Evolutionary conservation across 805 yeast genomes (phyloP).

Genomic region (Hagleromyces aurorensis): DNA sequence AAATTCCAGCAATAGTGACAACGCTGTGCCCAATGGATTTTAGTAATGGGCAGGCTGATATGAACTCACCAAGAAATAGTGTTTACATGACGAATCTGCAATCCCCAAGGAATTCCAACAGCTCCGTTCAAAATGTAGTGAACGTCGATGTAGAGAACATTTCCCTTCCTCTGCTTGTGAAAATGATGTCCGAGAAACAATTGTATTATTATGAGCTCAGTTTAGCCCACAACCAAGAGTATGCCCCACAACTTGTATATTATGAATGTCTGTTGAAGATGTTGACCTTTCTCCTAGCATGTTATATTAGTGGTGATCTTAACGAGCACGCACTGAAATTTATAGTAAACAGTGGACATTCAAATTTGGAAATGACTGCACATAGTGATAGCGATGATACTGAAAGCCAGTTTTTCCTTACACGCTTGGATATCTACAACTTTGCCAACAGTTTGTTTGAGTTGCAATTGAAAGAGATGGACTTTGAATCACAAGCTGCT

Average conservation of each 20-base stretch:
- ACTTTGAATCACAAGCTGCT: conserved; percentile 46
- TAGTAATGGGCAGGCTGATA: conserved; percentile 2
- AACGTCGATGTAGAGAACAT: conserved; percentile 19
- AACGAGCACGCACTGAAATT: conserved; percentile 35
- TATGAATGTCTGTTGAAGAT: conserved; percentile 64
- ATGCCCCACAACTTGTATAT: conserved; percentile 73
- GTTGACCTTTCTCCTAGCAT: conserved; percentile 48
- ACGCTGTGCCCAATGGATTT: conserved; percentile 31
- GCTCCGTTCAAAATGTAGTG: conserved; percentile 11
- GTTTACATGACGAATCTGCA: conserved; percentile 28
- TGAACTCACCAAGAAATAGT: conserved; percentile 19
- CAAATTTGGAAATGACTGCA: not conserved
- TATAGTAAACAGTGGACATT: conserved; percentile 36
- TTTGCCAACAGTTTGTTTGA: conserved; percentile 42
- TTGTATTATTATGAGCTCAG: conserved; percentile 44
- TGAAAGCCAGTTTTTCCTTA: conserved; percentile 23
- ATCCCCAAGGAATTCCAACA: conserved; percentile 45
- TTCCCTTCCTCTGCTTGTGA: conserved; percentile 32
- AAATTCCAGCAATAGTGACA: conserved; percentile 27
- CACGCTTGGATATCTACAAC: conserved; percentile 40
- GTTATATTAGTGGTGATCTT: conserved; percentile 44
- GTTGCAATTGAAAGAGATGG: conserved; percentile 38
- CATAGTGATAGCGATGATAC: too few species aligned
- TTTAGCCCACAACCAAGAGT: conserved; percentile 54
- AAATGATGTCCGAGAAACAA: conserved; percentile 33